These are phyloP conservation scores for Colletotrichum sp. DNA, from an alignment of 2,329 filamentous ascomycete species.

Conservation along the genomic window DNA sequence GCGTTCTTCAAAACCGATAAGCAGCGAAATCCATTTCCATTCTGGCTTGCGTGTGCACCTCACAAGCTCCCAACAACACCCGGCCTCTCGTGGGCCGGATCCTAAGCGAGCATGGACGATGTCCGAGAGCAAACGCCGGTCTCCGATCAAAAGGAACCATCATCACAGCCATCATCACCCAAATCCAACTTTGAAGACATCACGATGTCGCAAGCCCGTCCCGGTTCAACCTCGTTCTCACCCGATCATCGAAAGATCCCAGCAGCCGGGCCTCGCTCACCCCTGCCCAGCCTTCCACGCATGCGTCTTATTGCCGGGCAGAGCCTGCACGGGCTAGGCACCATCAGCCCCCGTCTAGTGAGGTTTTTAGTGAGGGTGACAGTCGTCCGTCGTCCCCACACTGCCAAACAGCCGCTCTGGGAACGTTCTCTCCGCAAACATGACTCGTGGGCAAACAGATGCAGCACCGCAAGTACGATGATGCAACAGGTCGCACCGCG, in stretches of 20 bases:
- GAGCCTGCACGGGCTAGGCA: not conserved
- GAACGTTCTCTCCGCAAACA: not conserved
- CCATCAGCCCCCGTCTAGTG: not conserved
- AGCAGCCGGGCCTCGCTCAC: not conserved
- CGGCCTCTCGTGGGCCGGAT: not conserved
- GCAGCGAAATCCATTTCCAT: not conserved
- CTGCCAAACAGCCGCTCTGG: not conserved
- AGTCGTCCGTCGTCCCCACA: slow-evolving; percentile 13
- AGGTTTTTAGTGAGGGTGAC: slow-evolving; percentile 3
- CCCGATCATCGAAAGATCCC: slow-evolving; percentile 11
- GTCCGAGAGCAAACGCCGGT: not conserved
- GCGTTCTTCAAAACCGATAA: not conserved
- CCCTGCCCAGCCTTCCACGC: not conserved
- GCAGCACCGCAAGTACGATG: not conserved
- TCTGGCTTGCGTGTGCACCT: not conserved
- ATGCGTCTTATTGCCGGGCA: not conserved
- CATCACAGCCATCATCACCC: not conserved
- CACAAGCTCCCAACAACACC: no score
- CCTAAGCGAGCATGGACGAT: not conserved
- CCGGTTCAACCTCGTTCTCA: not conserved
- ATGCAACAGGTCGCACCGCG: slow-evolving; percentile 1
- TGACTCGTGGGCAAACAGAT: not conserved
- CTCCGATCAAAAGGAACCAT: not conserved
- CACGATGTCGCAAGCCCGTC: not conserved
- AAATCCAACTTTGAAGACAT: not conserved